phyloP scores from a whole-genome alignment of 805 yeast genomes.

The Saccharomycopsis synnaedendra region DNA sequence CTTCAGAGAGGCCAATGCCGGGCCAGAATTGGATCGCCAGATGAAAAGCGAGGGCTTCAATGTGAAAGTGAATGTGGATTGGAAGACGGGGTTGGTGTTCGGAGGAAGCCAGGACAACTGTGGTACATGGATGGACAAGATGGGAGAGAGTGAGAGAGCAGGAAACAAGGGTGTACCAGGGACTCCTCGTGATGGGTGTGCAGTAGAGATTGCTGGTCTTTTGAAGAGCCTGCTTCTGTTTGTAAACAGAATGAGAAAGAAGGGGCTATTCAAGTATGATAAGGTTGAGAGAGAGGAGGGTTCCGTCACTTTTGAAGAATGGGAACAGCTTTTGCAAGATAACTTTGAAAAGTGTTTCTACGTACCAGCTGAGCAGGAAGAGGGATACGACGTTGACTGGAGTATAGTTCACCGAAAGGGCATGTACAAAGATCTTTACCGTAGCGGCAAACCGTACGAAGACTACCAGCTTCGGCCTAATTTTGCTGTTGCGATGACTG shows the following conservation, averaged over 20 bases:
- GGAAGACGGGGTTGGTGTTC: constrained; percentile 77
- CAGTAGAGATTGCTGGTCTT: constrained; percentile 82
- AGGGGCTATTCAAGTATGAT: constrained; percentile 46
- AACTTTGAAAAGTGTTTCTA: constrained; percentile 76
- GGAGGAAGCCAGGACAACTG: constrained; percentile 93
- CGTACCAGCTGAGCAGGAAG: constrained; percentile 63
- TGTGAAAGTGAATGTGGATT: constrained; percentile 69
- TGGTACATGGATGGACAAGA: constrained; percentile 99
- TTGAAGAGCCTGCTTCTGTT: constrained; percentile 77
- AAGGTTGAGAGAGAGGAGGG: constrained; percentile 53
- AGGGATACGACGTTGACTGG: constrained; percentile 47
- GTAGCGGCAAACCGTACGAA: constrained; percentile 78
- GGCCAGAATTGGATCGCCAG: constrained; percentile 75
- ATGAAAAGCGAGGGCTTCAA: constrained; percentile 91
- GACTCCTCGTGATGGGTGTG: constrained; percentile 97
- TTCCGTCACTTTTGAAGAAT: constrained; percentile 38
- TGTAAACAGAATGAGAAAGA: constrained; percentile 45
- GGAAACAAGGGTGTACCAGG: constrained; percentile 90
- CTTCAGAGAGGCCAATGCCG: constrained; percentile 94
- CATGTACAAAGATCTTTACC: constrained; percentile 79
- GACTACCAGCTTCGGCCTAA: constrained; percentile 92
- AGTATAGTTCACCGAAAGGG: constrained; percentile 78
- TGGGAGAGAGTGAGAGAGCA: constrained; percentile 89
- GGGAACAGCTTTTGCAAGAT: constrained; percentile 61
- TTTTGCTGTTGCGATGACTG: constrained; percentile 87